Base-by-base conservation (phyloP, 306 rosid species). In the Delonix regia region DNA sequence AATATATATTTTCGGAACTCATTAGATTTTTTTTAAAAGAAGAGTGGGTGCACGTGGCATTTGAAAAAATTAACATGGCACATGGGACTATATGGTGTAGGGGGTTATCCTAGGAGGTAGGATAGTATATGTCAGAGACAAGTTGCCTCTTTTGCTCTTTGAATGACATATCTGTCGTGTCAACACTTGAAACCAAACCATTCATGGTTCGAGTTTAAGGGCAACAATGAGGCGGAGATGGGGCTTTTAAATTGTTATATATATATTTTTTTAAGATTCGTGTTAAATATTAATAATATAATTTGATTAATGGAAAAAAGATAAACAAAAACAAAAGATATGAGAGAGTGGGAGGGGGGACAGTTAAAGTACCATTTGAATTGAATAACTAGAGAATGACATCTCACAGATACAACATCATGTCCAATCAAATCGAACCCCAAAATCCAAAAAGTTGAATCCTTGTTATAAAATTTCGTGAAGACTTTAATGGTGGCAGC, bases 361-460 rank as follows among this genome's bases (percentile, higher is more conserved):
- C 52, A 16, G 51, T 67, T 45, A 48, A 71, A 49, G 79, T 72
- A 78, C 70, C 24, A 14, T 33, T 55, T 28, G 25, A 45, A 51
- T 49, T 64, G 28, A 64, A 38, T n/a, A 38, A 10, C 22, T 1
- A 10, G 70, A 75, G 79, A 85, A 67, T 80, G 87, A 89, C 90
- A 33, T 62, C 68, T 80, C 83, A 78, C 81, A 68, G 60, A 62
- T 70, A 55, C 76, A 80, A 77, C 83, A 82, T 39, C 44, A 51
- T 7, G 89, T 78, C 84, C 76, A 72, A 86, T 86, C 90, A 86
- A 84, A 70, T 86, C 84, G 68, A 45, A 76, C 45, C 7, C 10
- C 7, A 56, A 28, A 78, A 65, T 45, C 39, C 63, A 34, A 33
- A 15, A 63, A 63, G 69, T 63, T 30, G 33, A 30, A 62, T 34